Percentiles rank a stretch among this genome's conserved stretches.
Evolutionary conservation across 164 flowering plant genomes (phyloP).

Genomic region (Vitis amurensis): DNA sequence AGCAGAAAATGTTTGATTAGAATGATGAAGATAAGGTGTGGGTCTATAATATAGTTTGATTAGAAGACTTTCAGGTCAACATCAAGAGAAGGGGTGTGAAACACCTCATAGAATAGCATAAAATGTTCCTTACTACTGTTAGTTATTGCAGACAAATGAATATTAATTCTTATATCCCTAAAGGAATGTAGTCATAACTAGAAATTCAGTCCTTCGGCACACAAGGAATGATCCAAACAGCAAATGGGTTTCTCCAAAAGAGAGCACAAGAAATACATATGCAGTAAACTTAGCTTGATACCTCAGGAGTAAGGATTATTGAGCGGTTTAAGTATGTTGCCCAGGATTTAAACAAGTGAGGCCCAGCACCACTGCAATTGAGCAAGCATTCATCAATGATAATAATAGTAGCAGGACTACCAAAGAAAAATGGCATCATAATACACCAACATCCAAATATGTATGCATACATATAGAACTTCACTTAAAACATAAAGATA

Average conservation of each 20-base stretch:
- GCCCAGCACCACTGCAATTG: constrained; percentile 89
- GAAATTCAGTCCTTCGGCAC: not conserved
- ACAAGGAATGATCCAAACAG: not conserved
- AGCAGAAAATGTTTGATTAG: no score
- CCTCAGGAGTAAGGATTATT: constrained; percentile 95
- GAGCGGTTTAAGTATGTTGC: constrained; percentile 82
- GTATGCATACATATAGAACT: not conserved
- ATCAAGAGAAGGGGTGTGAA: no score
- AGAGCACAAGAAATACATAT: not conserved
- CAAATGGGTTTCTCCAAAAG: not conserved
- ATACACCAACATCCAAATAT: not conserved
- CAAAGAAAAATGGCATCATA: not conserved
- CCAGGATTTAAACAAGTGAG: constrained; percentile 95
- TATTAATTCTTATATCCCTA: no score
- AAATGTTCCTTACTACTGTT: no score
- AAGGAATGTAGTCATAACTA: not conserved
- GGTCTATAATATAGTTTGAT: no score
- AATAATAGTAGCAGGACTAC: no score
- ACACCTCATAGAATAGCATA: no score
- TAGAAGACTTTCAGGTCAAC: no score
- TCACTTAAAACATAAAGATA: not conserved
- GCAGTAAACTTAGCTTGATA: constrained; percentile 12
- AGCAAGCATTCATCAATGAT: not conserved
- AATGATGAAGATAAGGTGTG: no score
- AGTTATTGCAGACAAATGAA: no score